These are phyloP conservation scores for Maudiozyma serrabonitensis DNA, from an alignment of 805 yeast species.

Conservation along the genomic window DNA sequence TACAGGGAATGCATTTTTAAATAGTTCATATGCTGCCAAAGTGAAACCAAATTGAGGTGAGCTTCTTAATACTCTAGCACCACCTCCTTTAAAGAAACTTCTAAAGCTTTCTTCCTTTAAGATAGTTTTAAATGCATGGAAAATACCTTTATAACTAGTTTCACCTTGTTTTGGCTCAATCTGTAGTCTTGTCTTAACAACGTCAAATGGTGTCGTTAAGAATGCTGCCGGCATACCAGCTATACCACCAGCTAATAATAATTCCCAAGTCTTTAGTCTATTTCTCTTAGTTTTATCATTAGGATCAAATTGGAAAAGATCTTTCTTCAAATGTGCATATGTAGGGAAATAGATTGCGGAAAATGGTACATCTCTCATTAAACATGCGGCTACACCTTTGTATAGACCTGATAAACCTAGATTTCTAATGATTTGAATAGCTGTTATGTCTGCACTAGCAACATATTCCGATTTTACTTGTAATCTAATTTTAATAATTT, in stretches of 20 bases:
- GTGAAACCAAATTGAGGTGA: constrained; percentile 98
- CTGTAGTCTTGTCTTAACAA: constrained; percentile 89
- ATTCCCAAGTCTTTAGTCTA: constrained; percentile 69
- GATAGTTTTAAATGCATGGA: constrained; percentile 68
- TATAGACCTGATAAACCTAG: constrained; percentile 81
- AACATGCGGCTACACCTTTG: constrained; percentile 85
- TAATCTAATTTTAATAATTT: constrained; percentile 86
- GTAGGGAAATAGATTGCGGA: constrained; percentile 96
- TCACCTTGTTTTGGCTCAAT: constrained; percentile 72
- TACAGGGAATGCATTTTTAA: constrained; percentile 38
- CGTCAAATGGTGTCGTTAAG: constrained; percentile 94
- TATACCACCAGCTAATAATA: constrained; percentile 78
- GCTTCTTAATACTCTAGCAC: constrained; percentile 88
- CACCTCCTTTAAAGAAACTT: constrained; percentile 93
- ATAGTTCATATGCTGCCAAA: constrained; percentile 89
- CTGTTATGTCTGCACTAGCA: constrained; percentile 30
- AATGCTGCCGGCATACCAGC: constrained; percentile 99
- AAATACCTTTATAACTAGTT: constrained; percentile 63
- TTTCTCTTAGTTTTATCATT: constrained; percentile 45
- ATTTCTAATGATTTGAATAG: constrained; percentile 60
- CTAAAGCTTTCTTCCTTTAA: constrained; percentile 70
- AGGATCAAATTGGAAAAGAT: constrained; percentile 76
- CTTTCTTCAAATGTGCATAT: constrained; percentile 83
- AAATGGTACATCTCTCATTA: constrained; percentile 91
- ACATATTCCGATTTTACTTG: constrained; percentile 79